Conservation (phyloP, 257 asterid genomes). For the Nicotiana undulata region DNA sequence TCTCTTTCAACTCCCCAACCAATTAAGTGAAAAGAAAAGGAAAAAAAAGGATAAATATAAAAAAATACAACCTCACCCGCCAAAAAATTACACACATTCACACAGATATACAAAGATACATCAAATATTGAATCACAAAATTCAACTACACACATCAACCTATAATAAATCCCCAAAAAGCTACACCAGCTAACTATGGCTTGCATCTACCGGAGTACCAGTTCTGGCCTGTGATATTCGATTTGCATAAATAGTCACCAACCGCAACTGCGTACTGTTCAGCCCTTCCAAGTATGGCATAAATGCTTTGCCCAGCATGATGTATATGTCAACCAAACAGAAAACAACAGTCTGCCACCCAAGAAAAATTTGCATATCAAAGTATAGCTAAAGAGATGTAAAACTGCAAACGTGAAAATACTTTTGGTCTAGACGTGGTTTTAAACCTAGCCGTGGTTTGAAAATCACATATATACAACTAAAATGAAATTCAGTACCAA, state of each 20-base stretch:
- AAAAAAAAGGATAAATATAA: neutral
- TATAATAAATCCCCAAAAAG: neutral
- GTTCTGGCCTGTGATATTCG: slow-evolving; percentile 97
- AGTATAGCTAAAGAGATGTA: neutral
- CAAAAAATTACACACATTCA: neutral
- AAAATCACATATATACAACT: neutral
- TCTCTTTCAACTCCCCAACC: neutral
- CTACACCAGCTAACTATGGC: slow-evolving; percentile 32
- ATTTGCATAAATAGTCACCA: slow-evolving; percentile 93
- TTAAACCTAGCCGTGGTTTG: too few relatives aligned
- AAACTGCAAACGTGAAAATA: neutral
- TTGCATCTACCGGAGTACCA: slow-evolving; percentile 62
- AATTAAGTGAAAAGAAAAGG: neutral
- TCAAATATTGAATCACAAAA: slow-evolving; percentile 3
- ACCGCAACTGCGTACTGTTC: slow-evolving; percentile 73
- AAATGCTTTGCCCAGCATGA: slow-evolving; percentile 91
- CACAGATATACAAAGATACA: slow-evolving; percentile 7
- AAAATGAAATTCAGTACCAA: neutral
- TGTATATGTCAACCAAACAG: slow-evolving; percentile 95
- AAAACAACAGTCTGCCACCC: slow-evolving; percentile 85
- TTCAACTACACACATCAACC: slow-evolving; percentile 22
- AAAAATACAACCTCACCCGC: slow-evolving; percentile 10
- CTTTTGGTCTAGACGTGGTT: neutral
- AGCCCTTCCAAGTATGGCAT: slow-evolving; percentile 93
- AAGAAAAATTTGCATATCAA: neutral